Conservation (phyloP, 495 filamentous ascomycete species). For the Daldinia concentrica region DNA sequence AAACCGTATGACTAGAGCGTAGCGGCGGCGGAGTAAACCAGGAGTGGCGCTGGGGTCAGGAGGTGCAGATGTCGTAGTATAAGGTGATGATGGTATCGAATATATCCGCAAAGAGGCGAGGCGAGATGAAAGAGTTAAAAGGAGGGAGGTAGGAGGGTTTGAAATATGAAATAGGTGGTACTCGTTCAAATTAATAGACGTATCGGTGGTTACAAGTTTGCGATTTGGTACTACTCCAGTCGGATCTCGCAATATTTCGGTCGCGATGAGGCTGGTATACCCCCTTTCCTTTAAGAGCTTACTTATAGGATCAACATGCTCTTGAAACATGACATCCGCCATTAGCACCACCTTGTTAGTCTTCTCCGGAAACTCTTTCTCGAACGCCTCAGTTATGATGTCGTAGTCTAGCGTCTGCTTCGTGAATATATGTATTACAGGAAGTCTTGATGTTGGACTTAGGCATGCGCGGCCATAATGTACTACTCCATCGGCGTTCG, state of each 20-base stretch:
- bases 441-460: constrained; percentile 86
- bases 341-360: constrained; percentile 77
- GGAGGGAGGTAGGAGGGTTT: constrained; percentile 80
- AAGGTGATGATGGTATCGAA: constrained; percentile 61
- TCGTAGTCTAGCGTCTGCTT: constrained; percentile 68
- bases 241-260: constrained; percentile 79
- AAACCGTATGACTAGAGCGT: constrained; percentile 83
- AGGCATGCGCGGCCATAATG: constrained; percentile 95
- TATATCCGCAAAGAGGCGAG: constrained; percentile 81
- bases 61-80: constrained; percentile 59
- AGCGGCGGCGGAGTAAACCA: constrained; percentile 79
- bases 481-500: constrained; percentile 87
- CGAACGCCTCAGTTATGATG: constrained; percentile 68
- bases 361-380: constrained; percentile 69
- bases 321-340: constrained; percentile 87
- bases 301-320: constrained; percentile 64
- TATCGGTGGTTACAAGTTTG: constrained; percentile 43
- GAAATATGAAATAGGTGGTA: constrained; percentile 92
- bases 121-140: constrained; percentile 87
- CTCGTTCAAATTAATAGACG: constrained; percentile 58
- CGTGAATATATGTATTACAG: constrained; percentile 94
- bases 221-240: constrained; percentile 88
- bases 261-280: constrained; percentile 74
- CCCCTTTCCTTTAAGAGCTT: constrained; percentile 55
- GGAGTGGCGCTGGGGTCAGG: constrained; percentile 47